phyloP scores from a whole-genome alignment of 305 asterid species.

The Caryopteris hybrid region DNA sequence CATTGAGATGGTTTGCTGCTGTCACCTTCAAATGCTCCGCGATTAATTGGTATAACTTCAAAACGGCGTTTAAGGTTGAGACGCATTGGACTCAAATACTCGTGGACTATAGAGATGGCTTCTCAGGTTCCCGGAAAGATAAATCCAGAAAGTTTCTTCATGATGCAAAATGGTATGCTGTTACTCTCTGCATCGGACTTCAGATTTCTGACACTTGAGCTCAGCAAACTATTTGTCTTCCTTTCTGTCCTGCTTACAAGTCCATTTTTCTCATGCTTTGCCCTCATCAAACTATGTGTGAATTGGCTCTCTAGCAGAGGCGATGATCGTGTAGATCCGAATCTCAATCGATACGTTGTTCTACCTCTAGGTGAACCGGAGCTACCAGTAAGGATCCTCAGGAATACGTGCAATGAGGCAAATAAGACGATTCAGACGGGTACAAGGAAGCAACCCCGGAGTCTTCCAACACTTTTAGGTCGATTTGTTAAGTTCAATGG shows the following conservation, averaged over 20 bases:
- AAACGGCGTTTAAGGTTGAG: not conserved
- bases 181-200: slow-evolving; percentile 11
- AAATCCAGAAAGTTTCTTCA: not conserved
- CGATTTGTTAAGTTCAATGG: no score
- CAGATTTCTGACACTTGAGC: slow-evolving; percentile 12
- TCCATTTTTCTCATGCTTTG: not conserved
- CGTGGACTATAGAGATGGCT: not conserved
- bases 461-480: no score
- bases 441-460: not conserved
- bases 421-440: not conserved
- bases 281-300: not conserved
- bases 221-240: slow-evolving; percentile 7
- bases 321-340: not conserved
- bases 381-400: not conserved
- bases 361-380: not conserved
- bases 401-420: not conserved
- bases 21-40: not conserved
- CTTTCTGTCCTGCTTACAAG: not conserved
- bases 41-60: not conserved
- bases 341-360: not conserved
- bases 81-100: not conserved
- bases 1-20: not conserved
- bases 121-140: not conserved
- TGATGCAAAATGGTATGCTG: not conserved
- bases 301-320: not conserved